phyloP scores from a whole-genome alignment of 495 filamentous ascomycete genomes.

The Lasiosphaeriaceae sp. region DNA sequence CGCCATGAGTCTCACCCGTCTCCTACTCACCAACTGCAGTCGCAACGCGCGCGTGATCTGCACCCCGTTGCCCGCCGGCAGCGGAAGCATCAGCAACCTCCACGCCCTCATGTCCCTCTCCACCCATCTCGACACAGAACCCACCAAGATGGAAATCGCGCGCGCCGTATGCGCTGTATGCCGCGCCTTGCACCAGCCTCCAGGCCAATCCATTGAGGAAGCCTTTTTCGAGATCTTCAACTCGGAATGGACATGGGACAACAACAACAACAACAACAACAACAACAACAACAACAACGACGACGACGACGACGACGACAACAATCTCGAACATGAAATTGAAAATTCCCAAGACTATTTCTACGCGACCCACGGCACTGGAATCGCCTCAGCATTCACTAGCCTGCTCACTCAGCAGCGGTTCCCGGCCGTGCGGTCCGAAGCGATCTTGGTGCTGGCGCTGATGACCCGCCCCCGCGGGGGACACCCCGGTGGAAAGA shows the following conservation, averaged over 20 bases:
- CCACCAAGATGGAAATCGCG: constrained; percentile 71
- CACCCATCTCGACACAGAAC: constrained; percentile 54
- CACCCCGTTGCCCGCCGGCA: constrained; percentile 33
- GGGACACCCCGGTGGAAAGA: constrained; percentile 36
- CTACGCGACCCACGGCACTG: constrained; percentile 46
- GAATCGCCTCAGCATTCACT: constrained; percentile 50
- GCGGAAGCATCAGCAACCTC: constrained; percentile 47
- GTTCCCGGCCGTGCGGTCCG: constrained; percentile 66
- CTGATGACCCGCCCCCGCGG: constrained; percentile 52
- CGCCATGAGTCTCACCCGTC: constrained; percentile 61
- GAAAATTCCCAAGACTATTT: too few species aligned
- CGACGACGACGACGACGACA: neutral
- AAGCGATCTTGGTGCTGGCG: constrained; percentile 72
- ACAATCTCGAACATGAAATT: too few species aligned
- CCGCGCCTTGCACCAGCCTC: constrained; percentile 42
- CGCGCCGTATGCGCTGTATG: constrained; percentile 62
- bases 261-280: neutral
- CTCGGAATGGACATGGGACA: too few species aligned
- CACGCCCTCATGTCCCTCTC: constrained; percentile 58
- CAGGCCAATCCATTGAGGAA: too few species aligned
- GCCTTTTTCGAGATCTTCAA: neutral
- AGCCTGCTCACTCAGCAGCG: constrained; percentile 63
- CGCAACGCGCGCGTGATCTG: constrained; percentile 53
- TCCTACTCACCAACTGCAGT: constrained; percentile 57
- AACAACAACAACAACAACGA: constrained; percentile 3